phyloP scores from a whole-genome alignment of 176 grass and related monocot species.

The Urochloa ruziziensis region DNA sequence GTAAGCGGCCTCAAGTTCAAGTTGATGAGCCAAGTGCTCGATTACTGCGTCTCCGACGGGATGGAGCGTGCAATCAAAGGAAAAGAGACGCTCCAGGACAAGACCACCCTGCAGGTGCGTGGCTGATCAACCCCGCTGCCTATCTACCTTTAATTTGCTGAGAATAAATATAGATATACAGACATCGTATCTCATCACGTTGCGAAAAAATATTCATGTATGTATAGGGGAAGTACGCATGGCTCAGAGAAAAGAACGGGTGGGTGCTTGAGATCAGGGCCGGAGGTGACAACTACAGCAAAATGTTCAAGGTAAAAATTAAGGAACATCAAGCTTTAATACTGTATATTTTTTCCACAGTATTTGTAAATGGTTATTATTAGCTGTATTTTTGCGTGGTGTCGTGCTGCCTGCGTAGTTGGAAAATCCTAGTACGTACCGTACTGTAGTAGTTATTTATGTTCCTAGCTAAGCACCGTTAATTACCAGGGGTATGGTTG shows the following conservation, averaged over 20 bases:
- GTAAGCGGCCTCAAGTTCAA: neutral
- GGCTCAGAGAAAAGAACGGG: neutral
- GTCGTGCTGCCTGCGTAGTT: neutral
- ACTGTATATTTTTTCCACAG: too few relatives aligned
- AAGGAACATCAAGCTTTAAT: neutral
- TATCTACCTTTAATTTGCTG: too few relatives aligned
- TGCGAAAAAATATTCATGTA: neutral
- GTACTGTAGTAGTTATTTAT: too few relatives aligned
- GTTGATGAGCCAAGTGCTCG: neutral
- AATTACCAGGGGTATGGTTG: too few relatives aligned
- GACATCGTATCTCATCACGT: neutral
- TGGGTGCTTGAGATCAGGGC: neutral
- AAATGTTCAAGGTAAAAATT: constrained; percentile 4
- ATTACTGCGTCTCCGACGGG: neutral
- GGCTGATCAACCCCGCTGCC: too few relatives aligned
- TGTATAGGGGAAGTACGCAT: neutral
- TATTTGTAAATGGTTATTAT: neutral
- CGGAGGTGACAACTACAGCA: neutral
- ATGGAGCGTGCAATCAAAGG: neutral
- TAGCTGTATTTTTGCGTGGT: neutral
- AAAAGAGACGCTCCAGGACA: neutral
- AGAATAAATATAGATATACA: too few relatives aligned
- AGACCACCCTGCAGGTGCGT: neutral
- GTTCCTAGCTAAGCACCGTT: too few relatives aligned
- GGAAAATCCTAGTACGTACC: neutral